Conservation (phyloP, 2,329 filamentous ascomycete genomes). For the Clarireedia sp. region DNA sequence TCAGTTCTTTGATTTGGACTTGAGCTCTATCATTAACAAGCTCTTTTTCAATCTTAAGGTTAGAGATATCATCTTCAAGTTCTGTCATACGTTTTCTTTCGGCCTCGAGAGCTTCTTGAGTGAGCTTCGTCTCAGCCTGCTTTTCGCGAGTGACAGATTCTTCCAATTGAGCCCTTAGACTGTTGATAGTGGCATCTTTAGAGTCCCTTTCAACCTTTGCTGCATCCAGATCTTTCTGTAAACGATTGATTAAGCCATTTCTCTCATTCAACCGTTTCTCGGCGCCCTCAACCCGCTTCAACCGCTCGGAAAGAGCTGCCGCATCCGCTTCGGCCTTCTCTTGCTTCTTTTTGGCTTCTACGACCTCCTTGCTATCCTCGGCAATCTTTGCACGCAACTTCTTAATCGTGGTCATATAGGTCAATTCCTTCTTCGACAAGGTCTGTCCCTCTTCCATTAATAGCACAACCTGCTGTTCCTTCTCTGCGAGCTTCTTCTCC, state of each 20-base stretch:
- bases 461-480: slow-evolving; percentile 81
- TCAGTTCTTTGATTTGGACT: slow-evolving; percentile 61
- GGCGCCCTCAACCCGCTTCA: slow-evolving; percentile 42
- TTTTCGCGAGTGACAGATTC: slow-evolving; percentile 60
- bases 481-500: slow-evolving; percentile 78
- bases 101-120: slow-evolving; percentile 58
- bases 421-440: slow-evolving; percentile 77
- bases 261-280: slow-evolving; percentile 50
- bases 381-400: slow-evolving; percentile 62
- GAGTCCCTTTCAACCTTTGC: slow-evolving; percentile 55
- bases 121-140: slow-evolving; percentile 55
- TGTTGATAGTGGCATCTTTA: slow-evolving; percentile 57
- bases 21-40: slow-evolving; percentile 62
- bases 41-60: slow-evolving; percentile 73
- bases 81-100: slow-evolving; percentile 50
- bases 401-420: slow-evolving; percentile 74
- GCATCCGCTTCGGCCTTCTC: slow-evolving; percentile 50
- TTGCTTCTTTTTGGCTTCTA: slow-evolving; percentile 49
- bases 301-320: slow-evolving; percentile 38
- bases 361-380: slow-evolving; percentile 57
- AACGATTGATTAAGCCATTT: slow-evolving; percentile 41
- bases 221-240: slow-evolving; percentile 49
- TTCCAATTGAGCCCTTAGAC: slow-evolving; percentile 62
- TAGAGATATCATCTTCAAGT: slow-evolving; percentile 49
- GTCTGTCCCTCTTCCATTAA: slow-evolving; percentile 90